Evolutionary conservation across 257 asterid genomes (phyloP), one percentile per base, ranked within the genome.

Genomic region (Penstemon newberryi): DNA sequence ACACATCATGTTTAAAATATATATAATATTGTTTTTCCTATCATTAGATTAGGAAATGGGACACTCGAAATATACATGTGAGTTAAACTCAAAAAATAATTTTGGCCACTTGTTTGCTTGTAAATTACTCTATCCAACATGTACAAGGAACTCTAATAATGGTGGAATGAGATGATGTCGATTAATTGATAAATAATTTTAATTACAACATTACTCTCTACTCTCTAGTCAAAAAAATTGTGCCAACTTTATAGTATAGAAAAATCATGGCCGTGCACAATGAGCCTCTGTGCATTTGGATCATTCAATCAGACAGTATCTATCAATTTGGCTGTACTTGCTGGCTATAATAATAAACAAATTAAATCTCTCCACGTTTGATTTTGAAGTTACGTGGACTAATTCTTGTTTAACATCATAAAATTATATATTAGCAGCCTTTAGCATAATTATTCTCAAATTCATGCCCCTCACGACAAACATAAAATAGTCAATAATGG

Each of bases 181-280:
- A 25, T 2, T 25, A 25, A 25, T 25, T 25, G 33, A 25, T 25
- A 25, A 25, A 25, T 25, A 25, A 25, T 25, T 25, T 25, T 25
- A 25, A 25, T 25, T 25, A 25, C 33, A 25, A 25, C 33, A 25
- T 25, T 25, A 25, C 33, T 1, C 33, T 15, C 0, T 15, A 15
- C 18, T 15, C 18, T 15, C 0, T 25, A 25, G 33, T 25, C 33
- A 25, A 25, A 25, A 25, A 25, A 25, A 25, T 25, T 25, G 33
- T 25, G 33, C 33, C 33, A 25, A 25, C 33, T 25, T 25, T 25
- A 25, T 25, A 25, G 33, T 60, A 59, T 59, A 25, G 41, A 51
- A 15, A 39, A 51, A 66, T 69, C 66, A 36, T 36, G 46, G 62
- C 37, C 11, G 9, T n/a, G 41, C 6, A 70, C 18, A 61, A 59